phyloP scores from a whole-genome alignment of 306 rosid genomes.

The apple (Malus domestica) region DNA sequence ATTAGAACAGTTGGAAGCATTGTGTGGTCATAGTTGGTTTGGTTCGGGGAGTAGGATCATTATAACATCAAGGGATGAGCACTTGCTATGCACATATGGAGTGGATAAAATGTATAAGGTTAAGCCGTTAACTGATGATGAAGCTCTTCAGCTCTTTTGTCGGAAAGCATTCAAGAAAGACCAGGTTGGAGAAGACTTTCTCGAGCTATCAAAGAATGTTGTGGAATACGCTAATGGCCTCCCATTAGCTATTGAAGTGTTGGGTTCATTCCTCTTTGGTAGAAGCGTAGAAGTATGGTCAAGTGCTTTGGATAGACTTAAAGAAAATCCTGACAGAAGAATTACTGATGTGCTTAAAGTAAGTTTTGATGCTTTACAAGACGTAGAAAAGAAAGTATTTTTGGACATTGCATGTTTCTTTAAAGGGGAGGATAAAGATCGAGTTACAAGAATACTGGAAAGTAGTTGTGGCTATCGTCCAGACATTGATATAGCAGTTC shows the following conservation, averaged over 20 bases:
- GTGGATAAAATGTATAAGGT: neutral
- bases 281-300: neutral
- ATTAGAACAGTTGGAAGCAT: neutral
- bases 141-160: conserved; percentile 9
- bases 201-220: neutral
- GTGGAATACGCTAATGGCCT: conserved; percentile 3
- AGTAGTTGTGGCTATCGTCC: neutral
- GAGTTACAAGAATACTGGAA: conserved; percentile 4
- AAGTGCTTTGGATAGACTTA: conserved; percentile 5
- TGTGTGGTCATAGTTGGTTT: neutral
- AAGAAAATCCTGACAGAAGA: neutral
- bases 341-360: neutral
- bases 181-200: neutral
- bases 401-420: conserved; percentile 22
- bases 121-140: neutral
- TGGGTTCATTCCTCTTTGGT: conserved; percentile 3
- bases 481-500: neutral
- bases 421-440: conserved; percentile 2
- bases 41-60: conserved; percentile 5
- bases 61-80: neutral
- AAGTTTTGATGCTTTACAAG: conserved; percentile 2
- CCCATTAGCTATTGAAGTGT: conserved; percentile 13
- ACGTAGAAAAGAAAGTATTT: neutral
- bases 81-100: neutral
- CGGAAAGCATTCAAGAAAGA: neutral